Base-by-base conservation (phyloP, 2,329 filamentous ascomycete genomes). In the Sporothrix protearum region DNA sequence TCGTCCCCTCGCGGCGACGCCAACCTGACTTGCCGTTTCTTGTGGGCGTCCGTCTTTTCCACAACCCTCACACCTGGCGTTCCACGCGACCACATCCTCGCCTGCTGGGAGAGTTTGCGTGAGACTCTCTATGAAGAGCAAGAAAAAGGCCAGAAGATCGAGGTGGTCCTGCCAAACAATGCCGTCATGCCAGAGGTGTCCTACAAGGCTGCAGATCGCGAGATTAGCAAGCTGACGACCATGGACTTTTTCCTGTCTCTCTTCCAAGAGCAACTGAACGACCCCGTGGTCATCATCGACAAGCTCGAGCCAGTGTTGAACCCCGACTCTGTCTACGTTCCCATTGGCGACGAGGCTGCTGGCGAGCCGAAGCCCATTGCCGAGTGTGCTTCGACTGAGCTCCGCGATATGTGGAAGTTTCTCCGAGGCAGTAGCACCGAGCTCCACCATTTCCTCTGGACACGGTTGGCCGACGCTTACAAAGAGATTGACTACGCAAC, bases 171-270 rank as follows among this genome's bases (percentile, higher is more conserved):
- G 0, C 87, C 91, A 3, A 98, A 99, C 79, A 98, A 97, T 77
- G 87, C 89, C 1, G 87, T 94, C 25, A 97, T 99, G 90, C 89
- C 93, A 0, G 92, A 96, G 74, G 87, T 99, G 67, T 97, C 95
- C 0, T 82, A 89, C 1, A 86, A 87, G n/a, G 92, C 93, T 0
- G 90, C 96, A 8, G 94, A 98, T 74, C 90, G 93, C 70, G 95
- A 99, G 78, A 91, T 97, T 33, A 95, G 93, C 14, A 94, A 94
- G 76, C 85, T 98, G 45, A 97, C 93, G 16, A 98, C 95, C 0
- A 96, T 97, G 88, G 95, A 97, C 78, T 98, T 98, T 79, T 98
- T 99, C 80, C 85, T 94, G 68, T 92, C 90, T 49, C 87, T 99
- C 0, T 98, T 98, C 78, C 91, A 92, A 73, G 90, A 94, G 49